Percentiles rank a stretch among this genome's conserved stretches.
Conservation (phyloP, 2,329 filamentous ascomycete species). For the Cercospora zeina region DNA sequence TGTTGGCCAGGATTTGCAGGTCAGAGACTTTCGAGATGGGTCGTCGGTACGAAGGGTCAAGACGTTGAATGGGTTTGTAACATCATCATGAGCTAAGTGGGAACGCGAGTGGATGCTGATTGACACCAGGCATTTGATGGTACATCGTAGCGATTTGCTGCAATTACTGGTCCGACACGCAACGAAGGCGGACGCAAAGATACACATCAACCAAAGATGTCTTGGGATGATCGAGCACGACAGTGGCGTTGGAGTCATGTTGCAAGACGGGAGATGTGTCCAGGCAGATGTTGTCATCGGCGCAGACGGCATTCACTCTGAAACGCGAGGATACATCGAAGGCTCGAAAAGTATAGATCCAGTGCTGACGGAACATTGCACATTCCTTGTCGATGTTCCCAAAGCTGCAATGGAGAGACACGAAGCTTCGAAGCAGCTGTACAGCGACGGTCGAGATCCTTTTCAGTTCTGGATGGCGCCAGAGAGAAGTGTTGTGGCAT, state of each 20-base stretch:
- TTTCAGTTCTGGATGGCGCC: slow-evolving; percentile 20
- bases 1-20: slow-evolving; percentile 6
- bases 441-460: slow-evolving; percentile 8
- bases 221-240: slow-evolving; percentile 9
- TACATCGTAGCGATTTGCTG: slow-evolving; percentile 17
- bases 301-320: slow-evolving; percentile 18
- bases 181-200: slow-evolving; percentile 13
- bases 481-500: slow-evolving; percentile 16
- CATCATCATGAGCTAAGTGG: background rate
- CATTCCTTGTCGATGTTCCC: slow-evolving; percentile 15
- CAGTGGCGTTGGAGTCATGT: background rate
- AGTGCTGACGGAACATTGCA: slow-evolving; percentile 15
- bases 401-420: slow-evolving; percentile 13
- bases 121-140: slow-evolving; percentile 5
- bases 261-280: slow-evolving; percentile 10
- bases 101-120: background rate
- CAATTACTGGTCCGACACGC: slow-evolving; percentile 9
- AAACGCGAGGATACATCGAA: slow-evolving; percentile 3
- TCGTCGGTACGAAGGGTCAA: slow-evolving; percentile 12
- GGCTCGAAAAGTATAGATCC: slow-evolving; percentile 4
- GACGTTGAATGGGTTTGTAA: slow-evolving; percentile 7
- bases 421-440: slow-evolving; percentile 6
- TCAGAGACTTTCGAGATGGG: slow-evolving; percentile 10
- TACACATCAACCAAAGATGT: slow-evolving; percentile 15
- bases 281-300: slow-evolving; percentile 18